Base-by-base conservation (phyloP, 2,329 filamentous ascomycete genomes). In the Arthrobotrys pseudoclavata region DNA sequence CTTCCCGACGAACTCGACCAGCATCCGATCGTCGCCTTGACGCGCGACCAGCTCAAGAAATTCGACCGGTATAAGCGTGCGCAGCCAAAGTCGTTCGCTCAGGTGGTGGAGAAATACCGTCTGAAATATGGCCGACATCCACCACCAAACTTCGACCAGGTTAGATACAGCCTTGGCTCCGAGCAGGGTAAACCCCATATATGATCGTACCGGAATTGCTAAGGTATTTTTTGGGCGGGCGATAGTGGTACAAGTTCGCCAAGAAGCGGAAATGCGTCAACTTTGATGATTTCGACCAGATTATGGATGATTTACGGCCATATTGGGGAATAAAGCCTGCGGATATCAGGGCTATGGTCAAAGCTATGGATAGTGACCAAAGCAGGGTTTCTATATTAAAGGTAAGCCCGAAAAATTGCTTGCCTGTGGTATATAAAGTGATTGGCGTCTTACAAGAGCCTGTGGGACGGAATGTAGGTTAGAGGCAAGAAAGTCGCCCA, bases 221-320 rank as follows among this genome's bases (percentile, higher is more conserved):
- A 62, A 70, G 18, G 2, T 15, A 15, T 40, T 3, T 40, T n/a
- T 40, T 15, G 1, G 12, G 29, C 12, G 12, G n/a, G 2, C 3
- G 13, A 48, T 47, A 81, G 55, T 91, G 89, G 89, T 86, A 88
- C 80, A 83, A 84, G 34, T 88, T 87, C 69, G 89, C 89, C 5
- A 80, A 83, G 20, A 84, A 86, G 26, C 84, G 84, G 50, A 83
- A 88, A 40, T 86, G 87, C n/a, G 83, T 90, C 69, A 84, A 90
- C 9, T 85, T 91, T 45, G 89, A 91, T 80, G 87, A 89, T 67
- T 91, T 89, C 83, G 87, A 90, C 81, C 88, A 89, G 75, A 88
- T 91, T 71, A 89, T 89, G 83, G 86, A 89, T 79, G 89, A 91
- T 81, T 81, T 90, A 66, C 84, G 86, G 53, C 89, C 89, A 1